Evolutionary conservation across 176 grass and related monocot species (phyloP), one percentile per base, ranked within the genome.

Genomic region (Raddia distichophylla): DNA sequence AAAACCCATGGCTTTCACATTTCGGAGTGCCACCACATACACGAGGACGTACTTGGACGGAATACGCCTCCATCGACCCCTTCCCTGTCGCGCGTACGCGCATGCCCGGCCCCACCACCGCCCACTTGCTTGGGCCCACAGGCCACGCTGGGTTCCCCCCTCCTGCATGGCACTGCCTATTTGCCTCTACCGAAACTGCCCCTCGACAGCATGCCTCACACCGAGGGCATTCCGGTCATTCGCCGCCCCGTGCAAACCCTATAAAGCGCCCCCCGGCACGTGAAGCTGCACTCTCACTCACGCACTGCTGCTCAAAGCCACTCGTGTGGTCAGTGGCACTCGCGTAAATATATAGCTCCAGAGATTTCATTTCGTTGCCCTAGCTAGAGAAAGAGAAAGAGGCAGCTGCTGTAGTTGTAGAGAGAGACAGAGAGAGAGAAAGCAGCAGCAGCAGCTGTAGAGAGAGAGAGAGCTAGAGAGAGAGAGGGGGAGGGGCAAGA

Each of bases 201-300:
- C 78, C 32, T 6, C 14, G 5, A 15, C 33, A 33, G 2, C 16
- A 1, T 1, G 0, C 0, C 3, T 0, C 20, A 37, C 4, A 22
- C 6, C 12, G 3, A 40, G 20, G 69, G 54, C 27, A 68, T 90
- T 86, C 37, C 35, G 0, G 84, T 34, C 75, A 75, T 69, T 60
- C n/a, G 2, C 5, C 32, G 19, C 84, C 17, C 17, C 11, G 50
- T 3, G 1, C 18, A 33, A 69, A 49, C 54, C 65, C 69, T 90
- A 87, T 84, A 90, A 90, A 80, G 3, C 2, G 6, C 2, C 18
- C 20, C 20, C 67, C 37, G 34, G 7, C 67, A 64, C 81, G 80
- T 87, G 75, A 82, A 35, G 2, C 27, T 7, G 74, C 47, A 9
- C 42, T 69, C 71, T 17, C 46, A 10, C 61, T 9, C 34, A 54